Conservation (phyloP, 164 flowering plant genomes). For the Vitis labrusca region DNA sequence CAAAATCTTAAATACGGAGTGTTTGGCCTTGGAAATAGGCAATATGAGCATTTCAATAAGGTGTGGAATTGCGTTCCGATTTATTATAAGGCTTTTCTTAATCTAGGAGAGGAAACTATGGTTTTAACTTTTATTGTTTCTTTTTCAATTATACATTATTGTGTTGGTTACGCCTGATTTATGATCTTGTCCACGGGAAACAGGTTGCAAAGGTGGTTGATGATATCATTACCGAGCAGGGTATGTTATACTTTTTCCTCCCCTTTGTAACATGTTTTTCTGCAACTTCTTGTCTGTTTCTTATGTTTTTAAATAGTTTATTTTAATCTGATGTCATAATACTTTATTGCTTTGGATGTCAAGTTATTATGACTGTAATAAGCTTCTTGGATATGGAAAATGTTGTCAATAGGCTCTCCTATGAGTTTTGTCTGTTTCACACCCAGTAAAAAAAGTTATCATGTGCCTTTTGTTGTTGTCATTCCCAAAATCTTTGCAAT, state of each 20-base stretch:
- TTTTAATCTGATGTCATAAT: neutral
- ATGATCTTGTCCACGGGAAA: slow-evolving; percentile 11
- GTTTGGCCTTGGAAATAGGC: slow-evolving; percentile 94
- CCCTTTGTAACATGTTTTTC: neutral
- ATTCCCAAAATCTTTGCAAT: too few relatives aligned
- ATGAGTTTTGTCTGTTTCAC: too few relatives aligned
- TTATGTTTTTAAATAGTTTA: neutral
- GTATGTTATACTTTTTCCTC: slow-evolving; percentile 33
- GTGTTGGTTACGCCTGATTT: neutral
- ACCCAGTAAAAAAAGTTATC: too few relatives aligned
- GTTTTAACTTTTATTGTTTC: neutral
- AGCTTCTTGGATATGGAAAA: neutral
- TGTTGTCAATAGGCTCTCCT: too few relatives aligned
- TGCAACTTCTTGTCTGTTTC: neutral
- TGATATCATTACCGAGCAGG: slow-evolving; percentile 61
- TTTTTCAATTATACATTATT: neutral
- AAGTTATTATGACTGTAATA: neutral
- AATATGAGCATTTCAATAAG: slow-evolving; percentile 98
- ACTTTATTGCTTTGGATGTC: neutral
- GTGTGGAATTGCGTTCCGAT: slow-evolving; percentile 25
- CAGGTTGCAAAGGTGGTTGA: slow-evolving; percentile 89
- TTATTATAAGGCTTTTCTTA: neutral
- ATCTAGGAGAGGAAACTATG: neutral
- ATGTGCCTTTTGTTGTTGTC: too few relatives aligned
- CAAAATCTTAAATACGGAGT: slow-evolving; percentile 67